phyloP scores from a whole-genome alignment of 306 rosid genomes.

The Psophocarpus tetragonolobus region DNA sequence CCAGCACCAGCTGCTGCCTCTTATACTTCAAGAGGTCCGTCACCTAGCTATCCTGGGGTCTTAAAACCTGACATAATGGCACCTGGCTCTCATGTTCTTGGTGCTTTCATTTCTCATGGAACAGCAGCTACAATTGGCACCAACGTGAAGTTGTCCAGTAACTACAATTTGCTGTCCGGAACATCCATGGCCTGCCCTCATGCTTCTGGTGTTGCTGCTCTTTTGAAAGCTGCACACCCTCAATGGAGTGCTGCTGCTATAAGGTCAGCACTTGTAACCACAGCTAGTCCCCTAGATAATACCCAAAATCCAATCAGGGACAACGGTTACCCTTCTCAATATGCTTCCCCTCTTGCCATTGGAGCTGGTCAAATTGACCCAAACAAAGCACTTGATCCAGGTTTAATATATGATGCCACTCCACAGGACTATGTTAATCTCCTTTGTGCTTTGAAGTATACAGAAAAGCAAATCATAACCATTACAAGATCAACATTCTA shows the following conservation, averaged over 20 bases:
- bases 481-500: constrained; percentile 45
- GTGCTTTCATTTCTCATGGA: constrained; percentile 18
- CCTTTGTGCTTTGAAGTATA: constrained; percentile 39
- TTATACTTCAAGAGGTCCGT: constrained; percentile 52
- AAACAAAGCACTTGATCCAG: constrained; percentile 55
- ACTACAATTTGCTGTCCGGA: constrained; percentile 36
- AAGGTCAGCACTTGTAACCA: constrained; percentile 36
- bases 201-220: constrained; percentile 37
- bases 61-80: constrained; percentile 50
- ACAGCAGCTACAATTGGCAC: constrained; percentile 1
- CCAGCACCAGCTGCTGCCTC: constrained; percentile 44
- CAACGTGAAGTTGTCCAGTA: constrained; percentile 29
- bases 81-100: constrained; percentile 35
- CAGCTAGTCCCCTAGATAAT: constrained; percentile 37
- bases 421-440: constrained; percentile 56
- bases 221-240: constrained; percentile 33
- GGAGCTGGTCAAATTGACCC: constrained; percentile 59
- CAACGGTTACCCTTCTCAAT: constrained; percentile 5
- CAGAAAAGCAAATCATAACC: constrained; percentile 34
- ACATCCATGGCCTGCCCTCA: constrained; percentile 45
- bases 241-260: constrained; percentile 42
- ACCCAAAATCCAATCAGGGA: constrained; percentile 40
- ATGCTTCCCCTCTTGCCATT: constrained; percentile 51
- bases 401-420: constrained; percentile 53
- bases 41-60: constrained; percentile 24